Evolutionary conservation across 2,329 filamentous ascomycete genomes (phyloP).

Genomic region (Lasiodiplodia hormozganensis): DNA sequence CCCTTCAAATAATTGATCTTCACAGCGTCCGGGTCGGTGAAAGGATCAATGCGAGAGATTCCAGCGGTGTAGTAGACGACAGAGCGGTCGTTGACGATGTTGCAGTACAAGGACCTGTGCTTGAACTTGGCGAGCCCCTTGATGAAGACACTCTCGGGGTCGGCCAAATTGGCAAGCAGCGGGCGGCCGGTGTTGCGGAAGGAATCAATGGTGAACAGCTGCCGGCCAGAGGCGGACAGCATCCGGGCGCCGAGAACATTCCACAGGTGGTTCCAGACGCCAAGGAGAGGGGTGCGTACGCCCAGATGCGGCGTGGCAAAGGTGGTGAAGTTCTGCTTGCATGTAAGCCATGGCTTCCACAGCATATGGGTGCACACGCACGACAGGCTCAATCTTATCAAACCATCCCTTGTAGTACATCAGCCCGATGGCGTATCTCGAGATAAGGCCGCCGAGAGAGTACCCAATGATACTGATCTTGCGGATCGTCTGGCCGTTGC

Average conservation of each 20-base stretch:
- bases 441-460: conserved; percentile 85
- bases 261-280: conserved; percentile 56
- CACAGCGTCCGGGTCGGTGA: conserved; percentile 68
- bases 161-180: conserved; percentile 80
- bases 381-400: conserved; percentile 78
- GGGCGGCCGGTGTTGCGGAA: conserved; percentile 86
- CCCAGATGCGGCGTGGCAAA: conserved; percentile 81
- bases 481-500: conserved; percentile 72
- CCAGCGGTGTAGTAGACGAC: conserved; percentile 84
- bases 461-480: conserved; percentile 91
- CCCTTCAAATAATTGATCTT: conserved; percentile 76
- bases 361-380: conserved; percentile 55
- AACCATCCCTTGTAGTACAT: conserved; percentile 82
- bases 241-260: conserved; percentile 85
- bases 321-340: conserved; percentile 81
- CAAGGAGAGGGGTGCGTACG: conserved; percentile 52
- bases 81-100: conserved; percentile 84
- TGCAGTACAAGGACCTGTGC: conserved; percentile 79
- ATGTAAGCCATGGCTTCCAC: neutral
- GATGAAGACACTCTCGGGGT: conserved; percentile 85
- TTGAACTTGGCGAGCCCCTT: conserved; percentile 77
- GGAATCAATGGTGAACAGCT: conserved; percentile 85
- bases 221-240: conserved; percentile 81
- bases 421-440: conserved; percentile 85
- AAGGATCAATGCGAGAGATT: conserved; percentile 81